Evolutionary conservation across 1,139 yeast species (phyloP).

Genomic region (Saccharomycopsis hybrid): DNA sequence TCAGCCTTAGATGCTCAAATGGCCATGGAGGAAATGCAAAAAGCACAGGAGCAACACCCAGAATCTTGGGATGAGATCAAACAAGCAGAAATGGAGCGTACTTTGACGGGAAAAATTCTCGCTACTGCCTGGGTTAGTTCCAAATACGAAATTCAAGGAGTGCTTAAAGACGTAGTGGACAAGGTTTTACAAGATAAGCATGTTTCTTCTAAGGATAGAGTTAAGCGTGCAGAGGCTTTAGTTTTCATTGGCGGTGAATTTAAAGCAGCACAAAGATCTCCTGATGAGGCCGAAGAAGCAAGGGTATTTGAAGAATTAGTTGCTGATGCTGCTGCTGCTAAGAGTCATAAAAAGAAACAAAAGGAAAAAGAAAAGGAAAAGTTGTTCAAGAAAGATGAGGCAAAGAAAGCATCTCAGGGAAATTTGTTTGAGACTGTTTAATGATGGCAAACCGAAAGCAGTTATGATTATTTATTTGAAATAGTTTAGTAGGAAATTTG

Average conservation of each 20-base stretch:
- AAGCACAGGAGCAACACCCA: conserved; percentile 48
- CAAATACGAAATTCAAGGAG: conserved; percentile 64
- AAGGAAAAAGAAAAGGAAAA: conserved; percentile 20
- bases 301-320: conserved; percentile 71
- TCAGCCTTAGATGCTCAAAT: conserved; percentile 71
- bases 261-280: conserved; percentile 48
- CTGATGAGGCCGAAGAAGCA: conserved; percentile 70
- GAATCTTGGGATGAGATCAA: conserved; percentile 45
- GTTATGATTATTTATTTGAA: too few species aligned
- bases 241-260: conserved; percentile 52
- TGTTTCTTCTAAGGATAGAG: conserved; percentile 43
- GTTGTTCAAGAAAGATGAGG: conserved; percentile 16
- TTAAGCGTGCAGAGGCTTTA: conserved; percentile 55
- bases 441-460: too few species aligned
- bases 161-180: conserved; percentile 61
- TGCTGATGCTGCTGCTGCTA: conserved; percentile 57
- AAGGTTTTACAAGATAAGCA: conserved; percentile 51
- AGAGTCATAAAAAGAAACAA: conserved; percentile 29
- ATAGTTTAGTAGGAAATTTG: too few species aligned
- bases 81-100: conserved; percentile 57
- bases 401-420: conserved; percentile 17
- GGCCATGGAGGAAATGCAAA: conserved; percentile 63
- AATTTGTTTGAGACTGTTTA: conserved; percentile 16
- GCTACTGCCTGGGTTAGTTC: conserved; percentile 80
- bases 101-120: conserved; percentile 65